Conservation (phyloP, 2,329 filamentous ascomycete species). For the Sporothrix euskadiensis region DNA sequence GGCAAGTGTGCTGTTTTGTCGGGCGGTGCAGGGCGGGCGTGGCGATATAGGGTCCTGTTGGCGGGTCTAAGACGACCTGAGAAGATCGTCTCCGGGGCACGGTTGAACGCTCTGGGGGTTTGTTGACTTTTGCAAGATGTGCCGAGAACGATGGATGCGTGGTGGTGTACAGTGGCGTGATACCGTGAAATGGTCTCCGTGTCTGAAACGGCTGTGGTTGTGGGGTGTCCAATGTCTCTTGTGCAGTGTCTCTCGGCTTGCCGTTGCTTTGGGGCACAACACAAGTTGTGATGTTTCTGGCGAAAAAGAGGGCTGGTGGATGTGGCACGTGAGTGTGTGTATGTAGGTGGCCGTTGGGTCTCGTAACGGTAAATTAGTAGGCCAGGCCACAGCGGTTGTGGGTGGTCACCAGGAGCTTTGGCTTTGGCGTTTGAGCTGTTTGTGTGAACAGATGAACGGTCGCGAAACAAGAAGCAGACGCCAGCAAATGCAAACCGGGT, state of each 20-base stretch:
- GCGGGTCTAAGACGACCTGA: neutral
- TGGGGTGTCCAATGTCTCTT: slow-evolving; percentile 12
- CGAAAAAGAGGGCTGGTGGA: neutral
- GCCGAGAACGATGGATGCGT: neutral
- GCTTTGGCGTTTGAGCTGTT: neutral
- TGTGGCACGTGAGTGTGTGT: slow-evolving; percentile 23
- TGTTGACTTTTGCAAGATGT: neutral
- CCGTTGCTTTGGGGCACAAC: slow-evolving; percentile 7
- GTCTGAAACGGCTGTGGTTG: slow-evolving; percentile 24
- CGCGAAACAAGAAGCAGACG: neutral
- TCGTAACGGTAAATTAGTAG: neutral
- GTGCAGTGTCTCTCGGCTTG: slow-evolving; percentile 14
- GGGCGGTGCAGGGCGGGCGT: slow-evolving; percentile 5
- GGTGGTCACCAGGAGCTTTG: neutral
- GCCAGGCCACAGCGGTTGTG: neutral
- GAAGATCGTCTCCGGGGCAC: neutral
- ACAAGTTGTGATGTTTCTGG: slow-evolving; percentile 4
- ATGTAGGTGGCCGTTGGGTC: slow-evolving; percentile 5
- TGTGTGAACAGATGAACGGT: neutral
- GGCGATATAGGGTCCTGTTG: neutral
- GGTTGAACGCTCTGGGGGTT: neutral
- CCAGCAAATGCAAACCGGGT: slow-evolving; percentile 2
- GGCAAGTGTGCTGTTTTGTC: neutral
- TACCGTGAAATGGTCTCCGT: slow-evolving; percentile 19
- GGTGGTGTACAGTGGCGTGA: slow-evolving; percentile 24